A percentile compares a stretch with the other conserved stretches of the same genome.
These are phyloP conservation scores for Plasmodium adleri DNA, from an alignment of 169 alveolate genomes.

Conservation along the genomic window DNA sequence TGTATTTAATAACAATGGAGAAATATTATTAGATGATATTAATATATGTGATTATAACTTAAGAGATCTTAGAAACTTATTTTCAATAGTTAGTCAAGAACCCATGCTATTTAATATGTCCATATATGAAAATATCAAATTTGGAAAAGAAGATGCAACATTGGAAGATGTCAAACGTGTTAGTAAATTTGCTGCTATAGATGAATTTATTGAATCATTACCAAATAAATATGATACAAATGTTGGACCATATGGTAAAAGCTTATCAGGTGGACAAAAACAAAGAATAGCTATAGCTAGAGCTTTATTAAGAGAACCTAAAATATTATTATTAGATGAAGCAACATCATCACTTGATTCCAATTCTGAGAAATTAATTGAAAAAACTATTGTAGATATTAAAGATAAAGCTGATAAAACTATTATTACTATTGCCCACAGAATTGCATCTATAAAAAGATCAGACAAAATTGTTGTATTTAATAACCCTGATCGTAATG, in stretches of 20 bases:
- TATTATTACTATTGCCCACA: constrained; percentile 94
- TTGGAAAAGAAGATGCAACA: constrained; percentile 93
- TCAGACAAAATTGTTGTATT: constrained; percentile 87
- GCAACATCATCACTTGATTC: constrained; percentile 97
- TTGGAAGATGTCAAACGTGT: constrained; percentile 91
- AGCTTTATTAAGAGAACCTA: constrained; percentile 89
- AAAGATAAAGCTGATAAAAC: constrained; percentile 84
- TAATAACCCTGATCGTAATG: constrained; percentile 84
- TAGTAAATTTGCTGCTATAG: constrained; percentile 87
- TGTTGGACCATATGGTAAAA: constrained; percentile 90
- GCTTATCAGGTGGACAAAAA: constrained; percentile 92
- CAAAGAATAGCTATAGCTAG: constrained; percentile 93
- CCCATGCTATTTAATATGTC: constrained; percentile 94
- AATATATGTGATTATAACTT: constrained; percentile 88
- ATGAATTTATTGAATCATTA: constrained; percentile 88
- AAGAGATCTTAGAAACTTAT: constrained; percentile 68
- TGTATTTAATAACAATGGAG: constrained; percentile 81
- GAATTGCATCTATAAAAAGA: constrained; percentile 91
- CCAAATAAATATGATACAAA: constrained; percentile 89
- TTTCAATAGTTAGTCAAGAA: constrained; percentile 90
- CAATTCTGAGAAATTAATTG: constrained; percentile 83
- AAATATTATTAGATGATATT: constrained; percentile 89
- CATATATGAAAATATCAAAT: constrained; percentile 92
- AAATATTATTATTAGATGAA: constrained; percentile 94
- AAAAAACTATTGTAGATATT: constrained; percentile 67